A percentile compares a stretch with the other conserved stretches of the same genome.
These are phyloP conservation scores for Botrytis byssoidea DNA, from an alignment of 2,329 filamentous ascomycete genomes.

Conservation along the genomic window DNA sequence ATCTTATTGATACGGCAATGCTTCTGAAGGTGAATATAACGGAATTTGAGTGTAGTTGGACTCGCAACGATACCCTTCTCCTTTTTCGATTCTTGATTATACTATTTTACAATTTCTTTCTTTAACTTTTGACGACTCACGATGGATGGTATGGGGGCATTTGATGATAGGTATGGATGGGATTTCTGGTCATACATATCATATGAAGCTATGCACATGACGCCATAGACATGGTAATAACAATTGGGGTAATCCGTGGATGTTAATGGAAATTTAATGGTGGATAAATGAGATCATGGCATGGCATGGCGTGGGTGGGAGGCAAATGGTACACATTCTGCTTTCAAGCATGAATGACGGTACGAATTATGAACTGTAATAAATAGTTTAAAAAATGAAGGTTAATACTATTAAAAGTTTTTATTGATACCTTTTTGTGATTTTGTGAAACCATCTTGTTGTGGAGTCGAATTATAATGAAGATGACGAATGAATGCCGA, in stretches of 20 bases:
- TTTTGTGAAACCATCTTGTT: neutral
- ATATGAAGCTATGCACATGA: conserved; percentile 2
- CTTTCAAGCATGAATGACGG: neutral
- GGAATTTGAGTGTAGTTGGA: conserved; percentile 16
- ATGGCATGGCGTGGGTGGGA: neutral
- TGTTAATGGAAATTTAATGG: conserved; percentile 14
- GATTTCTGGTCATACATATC: conserved; percentile 13
- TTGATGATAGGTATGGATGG: conserved; percentile 17
- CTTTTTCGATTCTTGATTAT: conserved; percentile 27
- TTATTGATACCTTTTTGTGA: neutral
- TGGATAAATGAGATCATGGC: neutral
- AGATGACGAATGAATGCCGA: neutral
- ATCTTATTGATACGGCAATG: conserved; percentile 23
- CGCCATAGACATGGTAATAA: conserved; percentile 16
- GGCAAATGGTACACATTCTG: neutral
- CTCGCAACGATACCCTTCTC: conserved; percentile 32
- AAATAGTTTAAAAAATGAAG: neutral
- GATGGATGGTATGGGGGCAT: conserved; percentile 12
- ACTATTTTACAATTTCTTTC: conserved; percentile 17
- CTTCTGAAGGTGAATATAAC: conserved; percentile 18
- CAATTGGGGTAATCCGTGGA: conserved; percentile 4
- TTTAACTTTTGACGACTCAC: conserved; percentile 18
- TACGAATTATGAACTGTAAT: conserved; percentile 4
- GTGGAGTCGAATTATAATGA: neutral
- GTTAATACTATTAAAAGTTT: neutral